Evolutionary conservation across 805 yeast species (phyloP), one percentile per base, ranked within the genome.

Genomic region (Brettanomyces sp.): DNA sequence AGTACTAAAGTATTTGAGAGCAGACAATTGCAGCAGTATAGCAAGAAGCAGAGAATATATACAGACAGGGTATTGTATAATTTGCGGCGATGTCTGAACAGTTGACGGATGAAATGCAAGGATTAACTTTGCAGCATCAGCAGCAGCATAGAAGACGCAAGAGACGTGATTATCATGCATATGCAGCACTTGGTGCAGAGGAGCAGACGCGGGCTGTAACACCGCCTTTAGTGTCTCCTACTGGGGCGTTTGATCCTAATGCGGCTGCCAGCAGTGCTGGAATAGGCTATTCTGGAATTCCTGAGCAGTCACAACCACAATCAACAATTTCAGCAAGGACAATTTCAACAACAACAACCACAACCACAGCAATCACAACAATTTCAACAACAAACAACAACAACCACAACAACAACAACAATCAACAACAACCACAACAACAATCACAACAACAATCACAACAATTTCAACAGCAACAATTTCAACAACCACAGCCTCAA

Each of bases 231-330:
- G 39, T 1, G 36, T 28, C 33, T 43, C 42, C 23, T 35, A 18
- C 4, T 34, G 38, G 37, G 14, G 56, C 52, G 34, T 58, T 63
- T 35, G 66, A 62, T 47, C 65, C 65, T 4, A 62, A 59, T 45
- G 60, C 56, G 5, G 67, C 66, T 9, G 65, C 65, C 7, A 49
- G 53, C 44, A 55, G 58, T 38, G 55, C 57, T n/a, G 66, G 66
- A 9, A 45, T 57, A 49, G 28, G 38, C 6, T 39, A 48, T 8
- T 55, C 53, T 4, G 28, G 22, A 6, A n/a, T n/a, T 35, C 7
- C 37, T 6, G 13, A 18, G 14, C 7, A 8, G 22, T 28, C 32
- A 9, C 32, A 28, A 9, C 2, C 3, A 28, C 32, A 28, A 28
- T 28, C 11, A 9, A 28, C 9, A 28, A 28, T 6, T 2, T 28